A percentile compares a stretch with the other conserved stretches of the same genome.
phyloP scores from a whole-genome alignment of 2,329 filamentous ascomycete species.

The Aspergillus fumigatiaffinis region DNA sequence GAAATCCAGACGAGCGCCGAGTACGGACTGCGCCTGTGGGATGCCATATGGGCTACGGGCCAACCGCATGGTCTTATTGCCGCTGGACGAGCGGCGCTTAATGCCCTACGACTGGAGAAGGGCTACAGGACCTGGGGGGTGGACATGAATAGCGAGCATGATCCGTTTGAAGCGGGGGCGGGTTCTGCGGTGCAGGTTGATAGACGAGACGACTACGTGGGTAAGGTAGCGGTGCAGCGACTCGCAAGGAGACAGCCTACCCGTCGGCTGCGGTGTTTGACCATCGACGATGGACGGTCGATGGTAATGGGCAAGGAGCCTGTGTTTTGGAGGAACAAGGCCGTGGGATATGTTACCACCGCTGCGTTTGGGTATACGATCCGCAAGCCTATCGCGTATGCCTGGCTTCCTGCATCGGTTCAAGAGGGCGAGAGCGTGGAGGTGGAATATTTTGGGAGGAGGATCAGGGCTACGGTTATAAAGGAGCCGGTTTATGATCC shows the following conservation, averaged over 20 bases:
- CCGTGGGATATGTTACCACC: slow-evolving; percentile 57
- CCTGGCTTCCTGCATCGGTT: slow-evolving; percentile 51
- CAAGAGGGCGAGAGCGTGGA: slow-evolving; percentile 51
- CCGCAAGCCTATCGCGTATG: slow-evolving; percentile 57
- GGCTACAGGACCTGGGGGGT: slow-evolving; percentile 55
- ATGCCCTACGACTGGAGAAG: slow-evolving; percentile 57
- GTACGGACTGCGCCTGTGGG: slow-evolving; percentile 57
- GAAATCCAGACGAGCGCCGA: slow-evolving; percentile 60
- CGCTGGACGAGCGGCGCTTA: slow-evolving; percentile 56
- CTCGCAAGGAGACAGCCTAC: slow-evolving; percentile 39
- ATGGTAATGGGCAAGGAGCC: slow-evolving; percentile 61
- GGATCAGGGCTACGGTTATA: slow-evolving; percentile 52
- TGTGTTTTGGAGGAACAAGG: slow-evolving; percentile 47
- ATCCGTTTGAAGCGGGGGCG: slow-evolving; percentile 58
- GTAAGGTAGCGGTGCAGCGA: slow-evolving; percentile 47
- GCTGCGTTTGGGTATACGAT: slow-evolving; percentile 59
- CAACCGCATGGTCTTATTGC: slow-evolving; percentile 54
- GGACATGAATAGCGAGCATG: slow-evolving; percentile 60
- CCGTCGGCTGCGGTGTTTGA: slow-evolving; percentile 45
- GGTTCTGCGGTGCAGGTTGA: slow-evolving; percentile 46
- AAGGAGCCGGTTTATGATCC: slow-evolving; percentile 49
- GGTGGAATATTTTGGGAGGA: slow-evolving; percentile 59
- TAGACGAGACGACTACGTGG: slow-evolving; percentile 44
- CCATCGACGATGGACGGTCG: slow-evolving; percentile 54
- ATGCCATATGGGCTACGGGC: slow-evolving; percentile 54